phyloP scores from a whole-genome alignment of 2,329 filamentous ascomycete species.

The Fusarium denticulatum region DNA sequence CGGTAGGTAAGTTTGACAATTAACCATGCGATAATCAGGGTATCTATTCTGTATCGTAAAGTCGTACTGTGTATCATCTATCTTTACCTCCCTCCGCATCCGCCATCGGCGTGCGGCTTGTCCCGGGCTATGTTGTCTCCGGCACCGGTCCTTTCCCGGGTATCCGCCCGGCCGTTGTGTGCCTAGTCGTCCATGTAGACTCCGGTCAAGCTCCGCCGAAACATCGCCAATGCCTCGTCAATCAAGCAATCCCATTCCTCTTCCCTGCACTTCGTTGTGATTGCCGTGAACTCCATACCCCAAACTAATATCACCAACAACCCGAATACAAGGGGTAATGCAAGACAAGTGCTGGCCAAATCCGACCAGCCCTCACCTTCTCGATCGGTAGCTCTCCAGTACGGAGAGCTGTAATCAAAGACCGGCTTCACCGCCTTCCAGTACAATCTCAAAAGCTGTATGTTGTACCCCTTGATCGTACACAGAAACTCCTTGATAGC shows the following conservation, averaged over 20 bases:
- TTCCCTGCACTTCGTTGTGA: conserved; percentile 28
- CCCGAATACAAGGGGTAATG: conserved; percentile 42
- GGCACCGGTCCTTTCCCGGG: conserved; percentile 39
- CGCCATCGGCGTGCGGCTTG: conserved; percentile 32
- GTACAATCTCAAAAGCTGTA: conserved; percentile 45
- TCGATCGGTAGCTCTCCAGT: conserved; percentile 45
- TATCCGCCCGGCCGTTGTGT: conserved; percentile 33
- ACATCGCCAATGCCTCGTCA: conserved; percentile 25
- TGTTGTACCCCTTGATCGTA: conserved; percentile 3
- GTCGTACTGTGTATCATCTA: conserved; percentile 10
- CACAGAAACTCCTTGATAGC: conserved; percentile 13
- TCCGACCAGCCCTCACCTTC: conserved; percentile 40
- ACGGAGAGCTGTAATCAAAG: conserved; percentile 51
- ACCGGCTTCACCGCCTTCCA: conserved; percentile 52
- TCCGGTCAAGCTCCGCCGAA: conserved; percentile 30
- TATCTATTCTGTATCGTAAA: conserved; percentile 1
- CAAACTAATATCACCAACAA: conserved; percentile 39
- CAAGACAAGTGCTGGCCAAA: conserved; percentile 39
- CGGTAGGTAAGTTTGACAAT: too few relatives aligned
- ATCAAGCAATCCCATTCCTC: conserved; percentile 26
- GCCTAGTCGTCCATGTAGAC: conserved; percentile 17
- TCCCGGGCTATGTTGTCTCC: conserved; percentile 18
- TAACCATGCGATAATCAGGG: background rate
- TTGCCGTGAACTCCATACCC: conserved; percentile 39
- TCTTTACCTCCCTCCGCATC: conserved; percentile 26